Evolutionary conservation across 495 filamentous ascomycete species (phyloP), one percentile per base, ranked within the genome.

Genomic region (Hypomontagnella monticulosa): DNA sequence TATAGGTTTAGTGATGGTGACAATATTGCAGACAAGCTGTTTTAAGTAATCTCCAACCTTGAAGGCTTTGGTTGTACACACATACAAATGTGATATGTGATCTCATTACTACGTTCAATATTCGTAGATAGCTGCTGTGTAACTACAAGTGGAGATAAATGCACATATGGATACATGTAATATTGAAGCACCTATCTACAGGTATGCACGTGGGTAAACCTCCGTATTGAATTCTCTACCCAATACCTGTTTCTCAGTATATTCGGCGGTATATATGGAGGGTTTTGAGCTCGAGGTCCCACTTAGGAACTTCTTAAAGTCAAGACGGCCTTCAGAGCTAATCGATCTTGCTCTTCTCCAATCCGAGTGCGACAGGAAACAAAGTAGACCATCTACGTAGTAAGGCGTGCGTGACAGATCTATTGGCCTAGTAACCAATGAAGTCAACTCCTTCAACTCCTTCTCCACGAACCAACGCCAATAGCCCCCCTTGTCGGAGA

Each of bases 391-490:
- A 47, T 33, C 30, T 27, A 27, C 23, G 6, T 27, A 27, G 23
- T 46, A 43, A 16, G 41, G 41, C 27, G 36, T n/a, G 53, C 30
- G 57, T 44, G 57, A 54, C 32, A 53, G 49, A 47, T 46, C 41
- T 34, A 5, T 37, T 43, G 23, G 18, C 44, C 15, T 6, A 36
- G 23, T 2, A 3, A 36, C 65, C 65, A 68, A 63, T 68, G 2
- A 50, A 27, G 0, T 44, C 11, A 48, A 50, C 65, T 68, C 65
- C 65, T 57, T 19, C 27, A 44, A 61, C 63, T 60, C 57, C 46
- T 52, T 46, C 34, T 33, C 53, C 48, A 30, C 53, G 46, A 53
- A 38, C 32, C 55, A 44, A 37, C 46, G 11, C 7, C 16, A 58
- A 51, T 10, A 18, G 12, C 11, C 20, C 33, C 14, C 42, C 33